Evolutionary conservation across 768 basidiomycete genomes (phyloP).

Genomic region (Baorangia bicolor): DNA sequence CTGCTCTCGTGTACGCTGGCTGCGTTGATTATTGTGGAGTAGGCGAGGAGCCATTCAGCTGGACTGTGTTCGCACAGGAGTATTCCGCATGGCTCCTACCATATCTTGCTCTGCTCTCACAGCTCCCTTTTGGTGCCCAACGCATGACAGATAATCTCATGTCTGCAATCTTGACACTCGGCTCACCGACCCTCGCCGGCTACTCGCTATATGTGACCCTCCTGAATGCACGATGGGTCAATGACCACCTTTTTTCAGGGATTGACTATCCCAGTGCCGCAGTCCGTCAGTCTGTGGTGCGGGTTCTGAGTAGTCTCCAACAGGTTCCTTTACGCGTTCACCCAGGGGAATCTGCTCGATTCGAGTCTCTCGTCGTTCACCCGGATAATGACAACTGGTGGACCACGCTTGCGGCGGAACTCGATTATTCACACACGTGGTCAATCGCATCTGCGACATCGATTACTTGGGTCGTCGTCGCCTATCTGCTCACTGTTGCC

Average conservation of each 20-base stretch:
- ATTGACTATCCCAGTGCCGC: slow-evolving; percentile 25
- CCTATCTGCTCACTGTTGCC: slow-evolving; percentile 31
- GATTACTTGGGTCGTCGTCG: slow-evolving; percentile 45
- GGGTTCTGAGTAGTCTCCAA: slow-evolving; percentile 40
- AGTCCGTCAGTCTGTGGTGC: slow-evolving; percentile 25
- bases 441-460: slow-evolving; percentile 39
- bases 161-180: slow-evolving; percentile 43
- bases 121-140: slow-evolving; percentile 47
- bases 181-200: slow-evolving; percentile 44
- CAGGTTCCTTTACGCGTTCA: slow-evolving; percentile 39
- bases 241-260: slow-evolving; percentile 30
- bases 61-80: slow-evolving; percentile 32
- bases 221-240: slow-evolving; percentile 45
- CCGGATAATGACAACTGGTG: slow-evolving; percentile 45
- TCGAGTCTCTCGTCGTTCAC: slow-evolving; percentile 43
- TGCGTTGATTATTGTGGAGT: slow-evolving; percentile 13
- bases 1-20: neutral
- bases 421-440: slow-evolving; percentile 43
- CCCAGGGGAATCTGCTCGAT: slow-evolving; percentile 23
- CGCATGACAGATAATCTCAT: slow-evolving; percentile 42
- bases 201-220: slow-evolving; percentile 46
- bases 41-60: slow-evolving; percentile 15
- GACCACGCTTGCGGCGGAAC: slow-evolving; percentile 30
- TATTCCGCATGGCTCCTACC: slow-evolving; percentile 48
- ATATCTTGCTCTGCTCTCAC: slow-evolving; percentile 48